These are phyloP conservation scores for Macrocystidia cucumis DNA, from an alignment of 1,284 basidiomycete species.

Conservation along the genomic window DNA sequence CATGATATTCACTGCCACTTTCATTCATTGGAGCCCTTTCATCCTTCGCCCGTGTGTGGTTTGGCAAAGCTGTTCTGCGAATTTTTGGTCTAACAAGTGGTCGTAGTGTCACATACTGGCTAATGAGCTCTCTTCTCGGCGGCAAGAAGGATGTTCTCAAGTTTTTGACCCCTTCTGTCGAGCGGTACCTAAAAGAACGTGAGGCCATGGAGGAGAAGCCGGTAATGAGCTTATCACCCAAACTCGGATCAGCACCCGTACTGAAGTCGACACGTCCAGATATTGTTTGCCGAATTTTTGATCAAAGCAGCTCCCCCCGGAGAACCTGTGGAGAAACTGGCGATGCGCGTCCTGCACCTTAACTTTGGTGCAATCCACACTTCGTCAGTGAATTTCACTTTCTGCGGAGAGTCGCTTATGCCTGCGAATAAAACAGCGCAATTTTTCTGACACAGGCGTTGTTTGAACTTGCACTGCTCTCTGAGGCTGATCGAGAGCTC, in stretches of 20 bases:
- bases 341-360: slow-evolving; percentile 23
- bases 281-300: slow-evolving; percentile 22
- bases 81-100: not conserved
- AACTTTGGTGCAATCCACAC: slow-evolving; percentile 30
- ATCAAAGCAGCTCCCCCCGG: slow-evolving; percentile 18
- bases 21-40: slow-evolving; percentile 25
- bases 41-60: slow-evolving; percentile 19
- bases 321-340: slow-evolving; percentile 21
- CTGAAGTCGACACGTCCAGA: slow-evolving; percentile 2
- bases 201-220: slow-evolving; percentile 16
- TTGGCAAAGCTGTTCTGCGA: not conserved
- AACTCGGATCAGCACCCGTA: too few relatives aligned
- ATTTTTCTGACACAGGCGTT: slow-evolving; percentile 29
- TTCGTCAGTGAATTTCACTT: slow-evolving; percentile 16
- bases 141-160: slow-evolving; percentile 20
- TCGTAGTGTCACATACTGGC: slow-evolving; percentile 19
- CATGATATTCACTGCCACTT: slow-evolving; percentile 18
- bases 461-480: slow-evolving; percentile 25
- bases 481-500: slow-evolving; percentile 17
- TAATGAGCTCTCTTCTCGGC: slow-evolving; percentile 19
- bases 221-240: slow-evolving; percentile 14
- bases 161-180: slow-evolving; percentile 18
- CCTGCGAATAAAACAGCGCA: slow-evolving; percentile 17
- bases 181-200: slow-evolving; percentile 15
- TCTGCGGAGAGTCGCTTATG: too few relatives aligned